Conservation (phyloP, 352 stramenopile genomes). For the Pythium folliculosum region DNA sequence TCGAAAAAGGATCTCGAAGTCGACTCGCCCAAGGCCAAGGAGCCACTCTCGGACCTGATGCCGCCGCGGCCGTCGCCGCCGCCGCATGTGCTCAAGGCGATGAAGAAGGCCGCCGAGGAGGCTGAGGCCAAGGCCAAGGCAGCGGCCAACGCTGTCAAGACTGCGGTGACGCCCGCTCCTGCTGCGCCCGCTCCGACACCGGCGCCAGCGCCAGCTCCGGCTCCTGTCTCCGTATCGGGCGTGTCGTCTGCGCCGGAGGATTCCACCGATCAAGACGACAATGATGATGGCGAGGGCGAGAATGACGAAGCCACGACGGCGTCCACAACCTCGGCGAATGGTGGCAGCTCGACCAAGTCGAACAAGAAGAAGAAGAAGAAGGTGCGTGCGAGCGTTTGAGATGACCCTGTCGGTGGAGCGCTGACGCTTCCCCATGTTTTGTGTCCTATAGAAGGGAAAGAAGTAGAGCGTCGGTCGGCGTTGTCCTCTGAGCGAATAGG, state of each 20-base stretch:
- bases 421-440: neutral
- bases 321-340: slow-evolving; percentile 27
- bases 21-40: slow-evolving; percentile 10
- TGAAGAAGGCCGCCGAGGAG: slow-evolving; percentile 6
- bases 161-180: neutral
- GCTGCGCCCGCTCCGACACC: slow-evolving; percentile 1
- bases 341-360: slow-evolving; percentile 38
- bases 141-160: neutral
- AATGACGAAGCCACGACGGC: slow-evolving; percentile 35
- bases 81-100: slow-evolving; percentile 11
- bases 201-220: no score
- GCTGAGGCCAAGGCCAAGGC: slow-evolving; percentile 2
- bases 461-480: slow-evolving; percentile 15
- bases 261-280: slow-evolving; percentile 27
- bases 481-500: no score
- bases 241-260: slow-evolving; percentile 5
- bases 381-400: slow-evolving; percentile 3
- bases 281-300: slow-evolving; percentile 37
- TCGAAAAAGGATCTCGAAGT: slow-evolving; percentile 14
- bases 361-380: slow-evolving; percentile 81
- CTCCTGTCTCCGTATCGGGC: neutral
- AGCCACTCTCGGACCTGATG: slow-evolving; percentile 21
- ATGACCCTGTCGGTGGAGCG: no score
- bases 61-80: slow-evolving; percentile 21
- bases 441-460: slow-evolving; percentile 27